Evolutionary conservation across 176 grass and related monocot genomes (phyloP).

Genomic region (Elaeis guineensis): DNA sequence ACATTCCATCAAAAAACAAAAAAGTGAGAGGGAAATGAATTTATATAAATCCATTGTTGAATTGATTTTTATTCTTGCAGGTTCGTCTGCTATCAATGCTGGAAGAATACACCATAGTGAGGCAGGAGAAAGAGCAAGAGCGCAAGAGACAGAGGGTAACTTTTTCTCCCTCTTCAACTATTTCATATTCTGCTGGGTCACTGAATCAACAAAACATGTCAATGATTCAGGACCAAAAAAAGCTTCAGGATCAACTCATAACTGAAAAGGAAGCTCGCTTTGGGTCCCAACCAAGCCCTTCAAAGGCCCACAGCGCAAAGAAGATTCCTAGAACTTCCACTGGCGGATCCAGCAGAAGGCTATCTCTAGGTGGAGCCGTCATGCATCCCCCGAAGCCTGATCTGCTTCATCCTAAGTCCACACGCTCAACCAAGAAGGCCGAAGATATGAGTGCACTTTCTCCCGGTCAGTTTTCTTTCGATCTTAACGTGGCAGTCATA

Average conservation of each 20-base stretch:
- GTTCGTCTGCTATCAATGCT: conserved; percentile 53
- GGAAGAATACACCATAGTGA: conserved; percentile 51
- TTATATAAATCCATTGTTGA: too few species aligned
- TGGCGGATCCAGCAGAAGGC: conserved; percentile 27
- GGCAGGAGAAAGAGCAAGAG: conserved; percentile 65
- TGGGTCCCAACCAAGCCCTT: conserved; percentile 74
- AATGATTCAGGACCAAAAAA: conserved; percentile 55
- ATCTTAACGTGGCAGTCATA: too few species aligned
- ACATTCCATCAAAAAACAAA: too few species aligned
- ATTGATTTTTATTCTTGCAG: conserved; percentile 22
- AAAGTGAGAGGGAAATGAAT: background rate
- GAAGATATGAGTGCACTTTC: conserved; percentile 34
- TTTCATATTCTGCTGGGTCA: background rate
- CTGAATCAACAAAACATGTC: background rate
- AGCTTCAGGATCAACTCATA: conserved; percentile 58
- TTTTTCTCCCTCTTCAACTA: background rate
- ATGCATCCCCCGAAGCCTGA: conserved; percentile 35
- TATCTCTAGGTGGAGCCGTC: conserved; percentile 68
- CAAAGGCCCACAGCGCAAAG: conserved; percentile 44
- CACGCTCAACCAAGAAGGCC: conserved; percentile 42
- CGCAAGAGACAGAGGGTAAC: conserved; percentile 62
- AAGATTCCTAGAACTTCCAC: conserved; percentile 39
- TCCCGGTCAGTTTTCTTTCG: conserved; percentile 32
- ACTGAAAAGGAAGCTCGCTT: conserved; percentile 58
- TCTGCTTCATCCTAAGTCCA: conserved; percentile 32